Conservation (phyloP, 2,329 filamentous ascomycete species). For the Metarhizium guizhouense region DNA sequence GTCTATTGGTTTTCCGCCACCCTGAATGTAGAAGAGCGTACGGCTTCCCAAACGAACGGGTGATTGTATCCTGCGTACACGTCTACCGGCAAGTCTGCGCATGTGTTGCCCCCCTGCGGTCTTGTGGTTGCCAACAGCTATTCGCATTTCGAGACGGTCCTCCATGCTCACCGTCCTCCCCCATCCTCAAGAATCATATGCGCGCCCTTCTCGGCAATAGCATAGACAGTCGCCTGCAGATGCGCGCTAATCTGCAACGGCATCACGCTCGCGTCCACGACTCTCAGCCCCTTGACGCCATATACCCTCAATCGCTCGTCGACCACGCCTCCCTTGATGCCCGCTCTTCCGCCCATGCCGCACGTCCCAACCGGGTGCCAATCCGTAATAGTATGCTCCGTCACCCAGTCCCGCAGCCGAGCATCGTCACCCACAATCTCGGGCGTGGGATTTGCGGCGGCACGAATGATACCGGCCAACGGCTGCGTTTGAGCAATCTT, state of each 20-base stretch:
- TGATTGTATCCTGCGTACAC: no score
- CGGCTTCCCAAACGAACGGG: no score
- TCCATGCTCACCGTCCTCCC: not conserved
- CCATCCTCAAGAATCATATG: slow-evolving; percentile 20
- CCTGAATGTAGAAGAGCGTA: no score
- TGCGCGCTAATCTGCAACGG: slow-evolving; percentile 18
- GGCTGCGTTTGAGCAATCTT: slow-evolving; percentile 29
- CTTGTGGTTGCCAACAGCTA: no score
- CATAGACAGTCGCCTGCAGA: slow-evolving; percentile 19
- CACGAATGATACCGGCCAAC: slow-evolving; percentile 26
- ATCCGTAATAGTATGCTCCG: slow-evolving; percentile 19
- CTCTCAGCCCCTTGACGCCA: slow-evolving; percentile 14
- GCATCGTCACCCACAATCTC: slow-evolving; percentile 10
- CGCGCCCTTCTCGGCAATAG: slow-evolving; percentile 23
- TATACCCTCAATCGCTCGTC: slow-evolving; percentile 17
- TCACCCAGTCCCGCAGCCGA: slow-evolving; percentile 17
- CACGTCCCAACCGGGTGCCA: slow-evolving; percentile 32
- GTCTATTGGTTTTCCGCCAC: no score
- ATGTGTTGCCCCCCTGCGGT: no score
- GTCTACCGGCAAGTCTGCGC: no score
- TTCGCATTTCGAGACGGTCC: not conserved
- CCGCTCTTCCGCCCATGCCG: slow-evolving; percentile 21
- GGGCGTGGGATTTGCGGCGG: slow-evolving; percentile 15
- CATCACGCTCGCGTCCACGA: slow-evolving; percentile 17
- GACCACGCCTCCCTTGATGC: slow-evolving; percentile 20